Evolutionary conservation across 495 filamentous ascomycete genomes (phyloP).

Genomic region (Penicillium herquei): DNA sequence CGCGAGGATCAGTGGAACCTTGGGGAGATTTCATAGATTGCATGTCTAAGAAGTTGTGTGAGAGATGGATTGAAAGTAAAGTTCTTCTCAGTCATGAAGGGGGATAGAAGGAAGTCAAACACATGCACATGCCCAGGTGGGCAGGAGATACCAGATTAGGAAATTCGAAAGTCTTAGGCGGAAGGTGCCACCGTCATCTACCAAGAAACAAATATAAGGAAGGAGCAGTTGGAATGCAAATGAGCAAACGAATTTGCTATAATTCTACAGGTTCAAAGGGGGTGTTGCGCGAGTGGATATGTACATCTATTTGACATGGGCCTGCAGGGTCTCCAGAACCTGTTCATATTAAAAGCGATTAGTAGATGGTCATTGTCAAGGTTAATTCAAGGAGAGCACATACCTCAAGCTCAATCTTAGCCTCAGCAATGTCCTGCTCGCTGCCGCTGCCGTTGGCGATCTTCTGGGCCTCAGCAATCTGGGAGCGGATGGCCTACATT

Average conservation of each 20-base stretch:
- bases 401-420: constrained; percentile 98
- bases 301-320: constrained; percentile 68
- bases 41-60: constrained; percentile 7
- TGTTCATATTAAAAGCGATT: constrained; percentile 24
- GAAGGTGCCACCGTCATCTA: constrained; percentile 13
- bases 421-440: constrained; percentile 97
- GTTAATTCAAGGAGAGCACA: constrained; percentile 24
- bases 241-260: constrained; percentile 35
- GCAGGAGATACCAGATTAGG: not conserved
- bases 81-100: too few species aligned
- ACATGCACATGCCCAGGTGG: too few species aligned
- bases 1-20: constrained; percentile 22
- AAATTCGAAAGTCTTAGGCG: not conserved
- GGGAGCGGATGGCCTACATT: constrained; percentile 36
- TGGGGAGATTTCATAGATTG: constrained; percentile 20
- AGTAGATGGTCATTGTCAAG: not conserved
- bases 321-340: constrained; percentile 74
- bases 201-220: constrained; percentile 9
- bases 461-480: constrained; percentile 93
- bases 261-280: constrained; percentile 44
- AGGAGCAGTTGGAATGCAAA: constrained; percentile 6
- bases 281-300: constrained; percentile 39
- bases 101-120: not conserved
- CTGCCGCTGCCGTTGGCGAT: constrained; percentile 86
- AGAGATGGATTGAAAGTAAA: not conserved